Conservation (phyloP, 2,329 filamentous ascomycete genomes). For the Alternaria burnsii region DNA sequence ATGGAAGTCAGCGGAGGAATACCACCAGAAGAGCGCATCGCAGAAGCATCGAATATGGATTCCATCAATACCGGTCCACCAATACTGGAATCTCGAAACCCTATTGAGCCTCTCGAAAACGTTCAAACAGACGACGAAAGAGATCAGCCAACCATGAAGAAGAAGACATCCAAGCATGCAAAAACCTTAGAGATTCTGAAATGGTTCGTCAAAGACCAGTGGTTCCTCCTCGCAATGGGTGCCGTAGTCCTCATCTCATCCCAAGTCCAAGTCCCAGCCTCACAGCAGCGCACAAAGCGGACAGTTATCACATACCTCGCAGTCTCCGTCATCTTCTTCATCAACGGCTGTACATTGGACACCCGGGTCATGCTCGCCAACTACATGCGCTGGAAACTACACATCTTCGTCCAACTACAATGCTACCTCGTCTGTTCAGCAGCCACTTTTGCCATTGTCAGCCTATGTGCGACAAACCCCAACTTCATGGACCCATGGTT, state of each 20-base stretch:
- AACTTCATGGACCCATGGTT: slow-evolving; percentile 69
- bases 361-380: slow-evolving; percentile 69
- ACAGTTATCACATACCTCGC: slow-evolving; percentile 70
- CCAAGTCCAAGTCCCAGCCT: slow-evolving; percentile 64
- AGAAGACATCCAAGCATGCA: slow-evolving; percentile 7
- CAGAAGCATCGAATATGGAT: background rate
- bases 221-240: slow-evolving; percentile 70
- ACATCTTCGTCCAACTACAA: slow-evolving; percentile 71
- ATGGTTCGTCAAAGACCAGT: slow-evolving; percentile 64
- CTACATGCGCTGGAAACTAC: slow-evolving; percentile 71
- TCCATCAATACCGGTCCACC: background rate
- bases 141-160: background rate
- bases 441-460: slow-evolving; percentile 66
- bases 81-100: background rate
- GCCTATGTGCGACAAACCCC: slow-evolving; percentile 59
- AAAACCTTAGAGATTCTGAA: slow-evolving; percentile 23
- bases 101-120: background rate
- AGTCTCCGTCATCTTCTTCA: slow-evolving; percentile 74
- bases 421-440: slow-evolving; percentile 73
- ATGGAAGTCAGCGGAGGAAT: background rate
- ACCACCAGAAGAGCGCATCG: background rate
- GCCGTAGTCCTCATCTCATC: slow-evolving; percentile 63
- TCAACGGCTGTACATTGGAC: slow-evolving; percentile 74
- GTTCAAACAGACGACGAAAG: background rate
- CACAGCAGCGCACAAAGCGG: slow-evolving; percentile 61